Conservation (phyloP, 345 rosid genomes). For the Passiflora organensis region DNA sequence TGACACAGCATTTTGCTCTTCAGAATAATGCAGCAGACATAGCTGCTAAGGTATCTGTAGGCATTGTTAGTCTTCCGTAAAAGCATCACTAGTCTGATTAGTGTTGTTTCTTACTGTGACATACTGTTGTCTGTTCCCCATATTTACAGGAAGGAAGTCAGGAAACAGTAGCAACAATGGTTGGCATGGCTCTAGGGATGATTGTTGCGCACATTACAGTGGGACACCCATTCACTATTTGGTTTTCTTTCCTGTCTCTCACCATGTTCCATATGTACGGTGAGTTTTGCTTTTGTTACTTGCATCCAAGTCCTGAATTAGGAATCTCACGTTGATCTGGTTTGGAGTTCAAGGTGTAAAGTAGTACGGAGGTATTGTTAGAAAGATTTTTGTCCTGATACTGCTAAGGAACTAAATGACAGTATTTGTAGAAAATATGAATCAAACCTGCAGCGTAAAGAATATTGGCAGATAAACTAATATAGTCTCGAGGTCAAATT, state of each 20-base stretch:
- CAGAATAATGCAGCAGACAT: constrained; percentile 94
- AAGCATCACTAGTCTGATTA: constrained; percentile 1
- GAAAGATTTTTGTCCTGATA: background rate
- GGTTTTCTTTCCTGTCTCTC: constrained; percentile 76
- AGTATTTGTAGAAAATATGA: background rate
- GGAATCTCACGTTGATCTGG: background rate
- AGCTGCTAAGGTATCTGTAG: constrained; percentile 65
- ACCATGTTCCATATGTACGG: constrained; percentile 91
- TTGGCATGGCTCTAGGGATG: constrained; percentile 95
- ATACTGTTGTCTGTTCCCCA: constrained; percentile 5
- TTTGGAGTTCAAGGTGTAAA: too few species aligned
- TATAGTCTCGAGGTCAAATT: too few species aligned
- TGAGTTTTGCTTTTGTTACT: constrained; percentile 32
- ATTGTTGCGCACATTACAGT: constrained; percentile 72
- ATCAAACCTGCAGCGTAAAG: background rate
- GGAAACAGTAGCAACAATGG: constrained; percentile 90
- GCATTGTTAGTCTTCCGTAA: constrained; percentile 13
- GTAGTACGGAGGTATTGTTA: background rate
- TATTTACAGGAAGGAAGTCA: constrained; percentile 81
- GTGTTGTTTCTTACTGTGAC: background rate
- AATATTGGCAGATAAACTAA: too few species aligned
- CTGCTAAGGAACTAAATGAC: background rate
- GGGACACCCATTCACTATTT: constrained; percentile 64
- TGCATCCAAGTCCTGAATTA: background rate
- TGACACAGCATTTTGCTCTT: constrained; percentile 94